Evolutionary conservation across 2,329 filamentous ascomycete species (phyloP).

Genomic region (Paraconiothyrium sp.): DNA sequence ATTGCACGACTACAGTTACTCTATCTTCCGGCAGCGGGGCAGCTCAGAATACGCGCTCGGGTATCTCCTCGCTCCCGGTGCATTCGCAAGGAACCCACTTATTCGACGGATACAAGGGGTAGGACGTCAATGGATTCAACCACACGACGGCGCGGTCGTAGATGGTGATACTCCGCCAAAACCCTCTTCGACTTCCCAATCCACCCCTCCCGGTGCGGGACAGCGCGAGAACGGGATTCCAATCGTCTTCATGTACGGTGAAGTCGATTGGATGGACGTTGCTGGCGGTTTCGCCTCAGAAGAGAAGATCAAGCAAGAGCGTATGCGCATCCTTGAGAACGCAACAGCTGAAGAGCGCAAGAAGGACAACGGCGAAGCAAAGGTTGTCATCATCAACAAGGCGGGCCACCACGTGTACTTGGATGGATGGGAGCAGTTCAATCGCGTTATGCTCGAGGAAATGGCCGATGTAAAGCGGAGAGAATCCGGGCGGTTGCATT

Average conservation of each 20-base stretch:
- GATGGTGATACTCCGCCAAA: conserved; percentile 36
- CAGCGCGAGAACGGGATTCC: conserved; percentile 74
- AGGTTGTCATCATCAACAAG: conserved; percentile 79
- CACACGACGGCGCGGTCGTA: conserved; percentile 36
- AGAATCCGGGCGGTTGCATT: conserved; percentile 33
- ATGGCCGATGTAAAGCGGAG: conserved; percentile 69
- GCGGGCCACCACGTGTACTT: conserved; percentile 79
- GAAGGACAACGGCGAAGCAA: conserved; percentile 80
- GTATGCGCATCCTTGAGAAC: conserved; percentile 65
- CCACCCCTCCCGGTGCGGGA: conserved; percentile 21
- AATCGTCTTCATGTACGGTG: conserved; percentile 93
- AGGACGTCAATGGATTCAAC: conserved; percentile 71
- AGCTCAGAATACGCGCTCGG: conserved; percentile 93
- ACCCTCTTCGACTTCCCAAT: conserved; percentile 19
- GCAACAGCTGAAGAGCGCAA: conserved; percentile 74
- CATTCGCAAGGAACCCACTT: conserved; percentile 86
- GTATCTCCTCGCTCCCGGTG: conserved; percentile 92
- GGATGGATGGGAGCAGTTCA: conserved; percentile 76
- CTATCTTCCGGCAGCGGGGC: conserved; percentile 89
- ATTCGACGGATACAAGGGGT: conserved; percentile 88
- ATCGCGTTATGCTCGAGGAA: conserved; percentile 70
- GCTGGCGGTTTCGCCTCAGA: conserved; percentile 82
- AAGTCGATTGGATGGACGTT: conserved; percentile 99
- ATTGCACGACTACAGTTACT: conserved; percentile 93
- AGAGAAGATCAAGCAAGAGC: conserved; percentile 78